These are phyloP conservation scores for Allantophomopsis lycopodina DNA, from an alignment of 2,329 filamentous ascomycete species.

Conservation along the genomic window DNA sequence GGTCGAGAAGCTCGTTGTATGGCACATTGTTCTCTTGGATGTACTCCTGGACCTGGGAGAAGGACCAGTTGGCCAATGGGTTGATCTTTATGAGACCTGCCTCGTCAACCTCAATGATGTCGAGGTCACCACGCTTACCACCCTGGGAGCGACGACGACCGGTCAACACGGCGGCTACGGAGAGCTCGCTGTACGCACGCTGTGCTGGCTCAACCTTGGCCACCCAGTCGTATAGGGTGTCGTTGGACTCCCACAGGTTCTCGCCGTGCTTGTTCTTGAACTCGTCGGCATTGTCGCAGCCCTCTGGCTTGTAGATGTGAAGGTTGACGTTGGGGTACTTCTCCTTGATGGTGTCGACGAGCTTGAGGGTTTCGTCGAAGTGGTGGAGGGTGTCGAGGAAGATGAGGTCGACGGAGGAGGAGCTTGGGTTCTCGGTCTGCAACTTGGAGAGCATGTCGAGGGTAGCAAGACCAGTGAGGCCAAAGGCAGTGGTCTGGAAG, in stretches of 20 bases:
- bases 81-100: constrained; percentile 95
- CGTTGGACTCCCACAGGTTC: constrained; percentile 70
- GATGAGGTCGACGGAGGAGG: constrained; percentile 49
- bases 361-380: constrained; percentile 62
- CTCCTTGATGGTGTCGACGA: constrained; percentile 60
- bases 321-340: constrained; percentile 69
- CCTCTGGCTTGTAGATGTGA: constrained; percentile 82
- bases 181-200: constrained; percentile 75
- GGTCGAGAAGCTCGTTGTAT: constrained; percentile 83
- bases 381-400: constrained; percentile 80
- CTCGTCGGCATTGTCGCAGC: constrained; percentile 55
- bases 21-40: constrained; percentile 77
- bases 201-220: constrained; percentile 96
- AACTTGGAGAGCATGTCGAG: constrained; percentile 78
- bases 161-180: constrained; percentile 82
- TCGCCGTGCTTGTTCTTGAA: constrained; percentile 76
- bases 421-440: constrained; percentile 45
- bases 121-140: constrained; percentile 77
- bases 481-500: constrained; percentile 77
- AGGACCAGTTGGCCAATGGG: constrained; percentile 87
- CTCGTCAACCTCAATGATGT: constrained; percentile 81
- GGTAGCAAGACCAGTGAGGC: constrained; percentile 66
- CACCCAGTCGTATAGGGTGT: constrained; percentile 89
- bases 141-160: constrained; percentile 87
- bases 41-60: constrained; percentile 80